Evolutionary conservation across 1,284 basidiomycete genomes (phyloP).

Genomic region (Erythrobasidium hasegawianum): DNA sequence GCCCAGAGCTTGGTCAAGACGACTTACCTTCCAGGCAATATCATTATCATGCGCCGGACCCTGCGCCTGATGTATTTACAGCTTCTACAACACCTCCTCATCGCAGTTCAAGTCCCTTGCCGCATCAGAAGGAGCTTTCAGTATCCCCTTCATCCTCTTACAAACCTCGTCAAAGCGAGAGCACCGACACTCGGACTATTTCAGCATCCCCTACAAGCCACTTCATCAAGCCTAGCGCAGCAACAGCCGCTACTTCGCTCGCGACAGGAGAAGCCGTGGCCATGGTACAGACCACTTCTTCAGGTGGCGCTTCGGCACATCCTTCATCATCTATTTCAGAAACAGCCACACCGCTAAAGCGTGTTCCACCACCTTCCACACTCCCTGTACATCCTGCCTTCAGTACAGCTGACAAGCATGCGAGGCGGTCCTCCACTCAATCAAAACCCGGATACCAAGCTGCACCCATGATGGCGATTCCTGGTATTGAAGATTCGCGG

Average conservation of each 20-base stretch:
- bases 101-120: not conserved
- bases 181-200: not conserved
- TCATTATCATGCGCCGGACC: constrained; percentile 1
- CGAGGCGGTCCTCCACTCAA: not conserved
- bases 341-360: constrained; percentile 10
- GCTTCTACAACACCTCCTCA: not conserved
- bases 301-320: constrained; percentile 7
- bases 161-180: not conserved
- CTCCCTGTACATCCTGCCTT: constrained; percentile 8
- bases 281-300: not conserved
- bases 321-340: constrained; percentile 4
- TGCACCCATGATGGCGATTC: constrained; percentile 37
- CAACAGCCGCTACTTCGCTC: not conserved
- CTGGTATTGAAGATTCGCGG: constrained; percentile 25
- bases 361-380: constrained; percentile 15
- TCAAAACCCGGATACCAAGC: constrained; percentile 31
- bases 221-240: not conserved
- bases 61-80: constrained; percentile 9
- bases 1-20: not conserved
- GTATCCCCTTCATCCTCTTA: no score
- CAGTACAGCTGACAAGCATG: not conserved
- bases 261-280: not conserved
- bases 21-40: not conserved
- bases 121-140: no score
- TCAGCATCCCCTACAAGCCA: not conserved